These are phyloP conservation scores for Parasarocladium wereldwijsianum DNA, from an alignment of 2,329 filamentous ascomycete genomes.

Conservation along the genomic window DNA sequence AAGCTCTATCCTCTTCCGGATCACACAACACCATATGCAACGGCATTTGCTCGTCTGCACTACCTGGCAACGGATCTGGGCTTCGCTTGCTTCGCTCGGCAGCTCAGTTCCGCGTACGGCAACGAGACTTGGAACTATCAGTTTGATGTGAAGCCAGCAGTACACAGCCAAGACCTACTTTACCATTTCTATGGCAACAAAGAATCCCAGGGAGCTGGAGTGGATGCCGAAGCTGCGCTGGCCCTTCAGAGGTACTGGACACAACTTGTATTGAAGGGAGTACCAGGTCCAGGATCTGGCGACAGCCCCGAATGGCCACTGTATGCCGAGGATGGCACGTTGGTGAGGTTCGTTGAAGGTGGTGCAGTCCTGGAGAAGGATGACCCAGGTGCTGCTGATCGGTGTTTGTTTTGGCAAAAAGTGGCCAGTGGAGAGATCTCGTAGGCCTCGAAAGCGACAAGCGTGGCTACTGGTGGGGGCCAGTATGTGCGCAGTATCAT, in stretches of 20 bases:
- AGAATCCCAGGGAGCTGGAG: background rate
- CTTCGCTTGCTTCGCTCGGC: constrained; percentile 36
- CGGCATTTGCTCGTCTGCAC: background rate
- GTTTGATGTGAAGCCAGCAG: constrained; percentile 32
- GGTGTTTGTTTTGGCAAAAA: background rate
- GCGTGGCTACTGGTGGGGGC: no score
- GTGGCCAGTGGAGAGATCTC: background rate
- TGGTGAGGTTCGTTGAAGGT: background rate
- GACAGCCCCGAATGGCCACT: background rate
- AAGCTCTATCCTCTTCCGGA: constrained; percentile 9
- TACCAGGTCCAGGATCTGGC: background rate
- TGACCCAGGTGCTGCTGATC: background rate
- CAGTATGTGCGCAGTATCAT: no score
- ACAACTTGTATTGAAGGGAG: background rate
- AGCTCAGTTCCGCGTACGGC: constrained; percentile 26
- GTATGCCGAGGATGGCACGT: background rate
- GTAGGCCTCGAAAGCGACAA: no score
- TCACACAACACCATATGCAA: background rate
- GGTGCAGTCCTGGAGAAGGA: background rate
- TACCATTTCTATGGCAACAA: constrained; percentile 30
- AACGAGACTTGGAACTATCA: constrained; percentile 32
- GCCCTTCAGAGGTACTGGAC: background rate
- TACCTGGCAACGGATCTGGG: background rate
- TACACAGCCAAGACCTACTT: constrained; percentile 33
- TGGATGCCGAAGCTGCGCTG: background rate